Evolutionary conservation across 108 stramenopile species (phyloP), one percentile per base, ranked within the genome.

Genomic region (Bacterosira constricta): DNA sequence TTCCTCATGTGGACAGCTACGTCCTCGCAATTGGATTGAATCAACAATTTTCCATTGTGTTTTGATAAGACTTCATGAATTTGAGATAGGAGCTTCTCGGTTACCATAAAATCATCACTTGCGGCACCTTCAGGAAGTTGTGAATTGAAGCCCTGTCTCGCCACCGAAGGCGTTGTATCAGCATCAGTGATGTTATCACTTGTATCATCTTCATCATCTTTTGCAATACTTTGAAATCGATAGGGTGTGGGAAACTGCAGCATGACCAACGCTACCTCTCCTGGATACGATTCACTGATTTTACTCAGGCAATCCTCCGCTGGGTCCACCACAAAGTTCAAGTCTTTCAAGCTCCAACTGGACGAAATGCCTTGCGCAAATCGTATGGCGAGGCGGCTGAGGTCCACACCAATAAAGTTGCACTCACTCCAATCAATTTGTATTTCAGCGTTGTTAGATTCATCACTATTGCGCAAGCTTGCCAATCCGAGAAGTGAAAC

Each of bases 1-100:
- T 89, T 54, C 35, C 64, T 59, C 81, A 93, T 93, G 42, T 67
- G 56, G 3, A 93, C 77, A 29, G 89, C 89, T 9, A 93, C 92
- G 80, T 93, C 92, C 65, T 93, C 92, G 39, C 85, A 86, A 47
- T 93, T 93, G 49, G 82, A 83, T 74, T 93, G 92, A 8, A 93
- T 45, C 0, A 90, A 41, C 21, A 93, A 38, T 18, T 38, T 45
- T 41, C 90, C 87, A 46, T 61, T 39, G 1, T 59, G 26, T 15
- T 47, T 42, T 66, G 66, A 58, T 27, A 79, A n/a, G n/a, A 64
- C 35, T 23, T 38, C 56, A 34, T 61, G 70, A 42, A 61, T 63
- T 42, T 37, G 69, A 17, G 51, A 59, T 17, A 93, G 75, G 1
- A 93, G 55, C 1, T 69, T 58, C 25, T 63, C 75, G 21, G 88